Base-by-base conservation (phyloP, 2,329 filamentous ascomycete species). In the Xylariales sp. region DNA sequence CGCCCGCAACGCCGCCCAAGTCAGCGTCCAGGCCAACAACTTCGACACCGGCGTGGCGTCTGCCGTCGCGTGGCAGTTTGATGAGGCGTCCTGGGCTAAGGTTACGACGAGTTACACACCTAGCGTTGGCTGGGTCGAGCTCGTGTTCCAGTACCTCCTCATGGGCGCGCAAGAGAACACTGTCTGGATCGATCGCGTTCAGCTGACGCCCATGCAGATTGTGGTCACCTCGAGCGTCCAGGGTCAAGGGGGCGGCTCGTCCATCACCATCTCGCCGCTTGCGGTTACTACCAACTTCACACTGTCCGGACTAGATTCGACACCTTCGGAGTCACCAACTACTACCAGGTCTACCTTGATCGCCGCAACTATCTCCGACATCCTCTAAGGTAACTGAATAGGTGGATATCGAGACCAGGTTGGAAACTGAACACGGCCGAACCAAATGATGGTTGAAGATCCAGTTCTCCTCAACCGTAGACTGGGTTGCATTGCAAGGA, bases 101-200 rank as follows among this genome's bases (percentile, higher is more conserved):
- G 20, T 27, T n/a, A 27, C 28, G 17, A 32, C 31, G 6, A 18
- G 18, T 15, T 41, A 37, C 24, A 17, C 25, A 6, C 29, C 35
- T 6, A 36, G 10, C 12, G 29, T 20, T 16, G 17, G 31, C 24
- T 33, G 30, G 21, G 23, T 28, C 24, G 29, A 33, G 23, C 10
- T 41, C 8, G 10, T 16, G 13, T 33, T 41, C 34, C 18, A n/a
- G 16, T 36, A 27, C 16, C 17, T 29, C 23, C 40, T 41, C 13
- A 23, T 29, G 19, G 34, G 40, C 5, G 33, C 40, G 13, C 7
- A 18, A 3, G 14, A 29, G 28, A 41, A 41, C 40, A 37, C 40
- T 17, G 24, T 41, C 29, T 37, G 34, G 29, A 29, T 41, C 24
- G 40, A 41, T 24, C 24, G 29, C 18, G 33, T 41, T 18, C 29